Evolutionary conservation across 2,329 filamentous ascomycete species (phyloP).

Genomic region (Colletotrichum cordylinicola): DNA sequence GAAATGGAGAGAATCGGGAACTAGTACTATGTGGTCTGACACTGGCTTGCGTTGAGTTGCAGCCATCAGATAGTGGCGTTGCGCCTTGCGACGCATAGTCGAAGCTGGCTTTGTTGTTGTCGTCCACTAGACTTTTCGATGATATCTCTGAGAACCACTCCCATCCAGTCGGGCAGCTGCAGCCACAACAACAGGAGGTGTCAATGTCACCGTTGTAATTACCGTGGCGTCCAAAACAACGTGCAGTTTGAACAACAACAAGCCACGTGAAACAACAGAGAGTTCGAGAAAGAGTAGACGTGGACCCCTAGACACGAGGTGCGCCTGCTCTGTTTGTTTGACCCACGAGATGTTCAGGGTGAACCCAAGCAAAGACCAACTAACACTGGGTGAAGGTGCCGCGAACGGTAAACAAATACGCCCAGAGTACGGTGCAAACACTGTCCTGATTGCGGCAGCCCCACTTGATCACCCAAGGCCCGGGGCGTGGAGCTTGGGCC

Average conservation of each 20-base stretch:
- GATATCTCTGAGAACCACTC: not conserved
- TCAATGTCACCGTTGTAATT: not conserved
- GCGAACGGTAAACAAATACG: not conserved
- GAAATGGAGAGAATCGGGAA: not conserved
- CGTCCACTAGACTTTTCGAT: not conserved
- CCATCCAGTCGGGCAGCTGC: not conserved
- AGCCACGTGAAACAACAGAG: not conserved
- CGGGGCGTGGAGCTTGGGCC: slow-evolving; percentile 9
- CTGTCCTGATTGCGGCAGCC: not conserved
- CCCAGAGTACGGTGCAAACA: not conserved
- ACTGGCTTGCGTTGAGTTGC: not conserved
- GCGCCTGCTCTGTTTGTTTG: not conserved
- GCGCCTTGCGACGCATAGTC: not conserved
- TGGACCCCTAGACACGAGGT: not conserved
- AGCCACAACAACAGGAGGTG: not conserved
- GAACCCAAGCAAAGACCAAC: not conserved
- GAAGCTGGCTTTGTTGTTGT: not conserved
- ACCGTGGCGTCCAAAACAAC: not conserved
- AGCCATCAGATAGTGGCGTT: not conserved
- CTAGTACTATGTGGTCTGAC: not conserved
- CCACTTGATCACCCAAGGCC: not conserved
- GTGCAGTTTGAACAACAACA: not conserved
- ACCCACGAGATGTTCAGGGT: not conserved
- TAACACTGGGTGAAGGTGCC: not conserved
- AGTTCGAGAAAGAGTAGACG: not conserved